Conservation (phyloP, 345 rosid species). For the Sonneratia alba region DNA sequence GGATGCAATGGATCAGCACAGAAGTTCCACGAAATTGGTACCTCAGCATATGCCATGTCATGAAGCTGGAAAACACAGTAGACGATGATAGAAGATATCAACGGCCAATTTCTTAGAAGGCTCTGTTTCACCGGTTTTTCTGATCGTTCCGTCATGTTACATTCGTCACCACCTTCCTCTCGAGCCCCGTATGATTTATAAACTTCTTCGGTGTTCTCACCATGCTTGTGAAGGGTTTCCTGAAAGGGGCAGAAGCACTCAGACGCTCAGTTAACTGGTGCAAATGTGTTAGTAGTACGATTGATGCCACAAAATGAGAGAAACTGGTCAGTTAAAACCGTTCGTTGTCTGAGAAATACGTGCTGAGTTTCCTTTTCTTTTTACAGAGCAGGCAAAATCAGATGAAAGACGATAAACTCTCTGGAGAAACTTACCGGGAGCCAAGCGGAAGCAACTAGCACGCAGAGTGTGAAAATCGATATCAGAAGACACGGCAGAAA, state of each 20-base stretch:
- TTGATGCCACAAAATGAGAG: neutral
- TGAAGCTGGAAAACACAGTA: conserved; percentile 46
- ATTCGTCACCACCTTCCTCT: conserved; percentile 8
- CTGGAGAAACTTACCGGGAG: conserved; percentile 45
- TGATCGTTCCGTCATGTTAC: conserved; percentile 9
- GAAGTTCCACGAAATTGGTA: conserved; percentile 1
- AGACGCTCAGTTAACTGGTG: neutral
- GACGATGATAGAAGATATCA: conserved; percentile 32
- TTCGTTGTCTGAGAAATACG: too few relatives aligned
- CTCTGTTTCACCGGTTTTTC: conserved; percentile 10
- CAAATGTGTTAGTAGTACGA: neutral
- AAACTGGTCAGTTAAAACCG: neutral
- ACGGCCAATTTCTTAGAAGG: conserved; percentile 39
- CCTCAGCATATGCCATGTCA: conserved; percentile 49
- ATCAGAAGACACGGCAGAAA: conserved; percentile 63
- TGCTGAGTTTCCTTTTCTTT: too few relatives aligned
- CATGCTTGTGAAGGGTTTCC: conserved; percentile 45
- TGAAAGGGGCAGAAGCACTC: conserved; percentile 9
- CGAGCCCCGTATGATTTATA: conserved; percentile 11
- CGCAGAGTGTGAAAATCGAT: conserved; percentile 45
- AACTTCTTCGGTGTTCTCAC: conserved; percentile 6
- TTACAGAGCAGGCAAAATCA: too few relatives aligned
- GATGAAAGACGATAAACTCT: neutral
- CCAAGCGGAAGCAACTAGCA: conserved; percentile 30
- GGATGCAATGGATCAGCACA: neutral